A percentile compares a stretch with the other conserved stretches of the same genome.
phyloP scores from a whole-genome alignment of 169 alveolate species.

The Ichthyophthirius multifiliis region DNA sequence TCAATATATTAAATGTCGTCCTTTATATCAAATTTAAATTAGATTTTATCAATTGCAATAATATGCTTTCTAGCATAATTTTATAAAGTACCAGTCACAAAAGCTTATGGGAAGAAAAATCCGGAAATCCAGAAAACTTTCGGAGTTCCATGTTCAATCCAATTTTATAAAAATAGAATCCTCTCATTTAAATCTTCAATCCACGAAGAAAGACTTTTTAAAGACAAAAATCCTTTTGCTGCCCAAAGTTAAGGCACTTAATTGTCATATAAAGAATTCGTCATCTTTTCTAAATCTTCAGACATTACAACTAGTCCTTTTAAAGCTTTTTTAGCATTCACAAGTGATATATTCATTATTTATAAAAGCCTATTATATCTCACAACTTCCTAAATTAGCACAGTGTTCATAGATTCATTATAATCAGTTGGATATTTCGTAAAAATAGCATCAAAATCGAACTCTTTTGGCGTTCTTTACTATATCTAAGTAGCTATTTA shows the following conservation, averaged over 20 bases:
- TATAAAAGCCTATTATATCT: slow-evolving; percentile 74
- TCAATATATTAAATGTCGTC: slow-evolving; percentile 81
- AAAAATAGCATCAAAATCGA: slow-evolving; percentile 69
- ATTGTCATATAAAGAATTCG: slow-evolving; percentile 58
- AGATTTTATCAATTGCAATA: slow-evolving; percentile 81
- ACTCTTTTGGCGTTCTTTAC: slow-evolving; percentile 49
- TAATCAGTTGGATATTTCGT: slow-evolving; percentile 70
- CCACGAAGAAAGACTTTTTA: slow-evolving; percentile 79
- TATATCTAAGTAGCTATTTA: slow-evolving; percentile 49
- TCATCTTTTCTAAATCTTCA: slow-evolving; percentile 78
- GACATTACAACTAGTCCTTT: slow-evolving; percentile 85
- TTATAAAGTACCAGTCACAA: slow-evolving; percentile 88
- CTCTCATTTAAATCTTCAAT: slow-evolving; percentile 76
- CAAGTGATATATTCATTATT: slow-evolving; percentile 60
- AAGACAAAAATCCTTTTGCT: slow-evolving; percentile 87
- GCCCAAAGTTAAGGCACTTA: slow-evolving; percentile 83
- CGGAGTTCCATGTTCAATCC: slow-evolving; percentile 86
- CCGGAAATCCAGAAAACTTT: slow-evolving; percentile 81
- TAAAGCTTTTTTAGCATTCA: slow-evolving; percentile 72
- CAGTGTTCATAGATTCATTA: slow-evolving; percentile 79
- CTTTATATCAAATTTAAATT: background rate
- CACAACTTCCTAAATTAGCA: slow-evolving; percentile 80
- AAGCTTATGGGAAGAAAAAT: slow-evolving; percentile 87
- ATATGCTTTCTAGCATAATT: slow-evolving; percentile 82
- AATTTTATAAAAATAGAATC: slow-evolving; percentile 70